These are phyloP conservation scores for Cryphonectria naterciae DNA, from an alignment of 2,329 filamentous ascomycete genomes.

Conservation along the genomic window DNA sequence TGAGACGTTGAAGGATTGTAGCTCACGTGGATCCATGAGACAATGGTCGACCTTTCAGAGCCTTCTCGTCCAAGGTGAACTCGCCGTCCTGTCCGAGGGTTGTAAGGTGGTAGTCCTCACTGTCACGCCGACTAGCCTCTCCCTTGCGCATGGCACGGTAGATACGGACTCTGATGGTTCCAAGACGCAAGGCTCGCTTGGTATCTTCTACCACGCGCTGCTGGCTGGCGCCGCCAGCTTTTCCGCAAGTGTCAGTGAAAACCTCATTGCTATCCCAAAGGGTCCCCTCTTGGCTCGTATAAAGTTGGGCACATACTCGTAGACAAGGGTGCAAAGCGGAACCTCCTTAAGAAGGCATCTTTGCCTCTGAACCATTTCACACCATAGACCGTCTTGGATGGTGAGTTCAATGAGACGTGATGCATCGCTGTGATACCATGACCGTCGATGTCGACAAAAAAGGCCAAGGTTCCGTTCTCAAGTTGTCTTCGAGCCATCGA, in stretches of 20 bases:
- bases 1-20: not conserved
- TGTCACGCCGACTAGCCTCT: not conserved
- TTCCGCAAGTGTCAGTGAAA: not conserved
- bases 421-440: not conserved
- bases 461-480: not conserved
- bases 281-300: not conserved
- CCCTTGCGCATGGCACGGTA: not conserved
- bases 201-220: not conserved
- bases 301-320: not conserved
- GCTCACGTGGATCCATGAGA: not conserved
- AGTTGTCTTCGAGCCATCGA: not conserved
- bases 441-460: not conserved
- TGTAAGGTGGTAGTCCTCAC: not conserved
- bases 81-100: not conserved
- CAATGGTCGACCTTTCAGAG: not conserved
- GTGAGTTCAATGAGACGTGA: not conserved
- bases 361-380: not conserved
- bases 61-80: not conserved
- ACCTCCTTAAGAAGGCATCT: not conserved
- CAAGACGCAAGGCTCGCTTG: not conserved
- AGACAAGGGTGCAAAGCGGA: not conserved
- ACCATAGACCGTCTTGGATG: not conserved
- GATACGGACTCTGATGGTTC: conserved; percentile 5
- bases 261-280: no score
- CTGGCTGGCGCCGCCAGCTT: conserved; percentile 5